phyloP scores from a whole-genome alignment of 352 stramenopile genomes.

The Globisporangium canariense region DNA sequence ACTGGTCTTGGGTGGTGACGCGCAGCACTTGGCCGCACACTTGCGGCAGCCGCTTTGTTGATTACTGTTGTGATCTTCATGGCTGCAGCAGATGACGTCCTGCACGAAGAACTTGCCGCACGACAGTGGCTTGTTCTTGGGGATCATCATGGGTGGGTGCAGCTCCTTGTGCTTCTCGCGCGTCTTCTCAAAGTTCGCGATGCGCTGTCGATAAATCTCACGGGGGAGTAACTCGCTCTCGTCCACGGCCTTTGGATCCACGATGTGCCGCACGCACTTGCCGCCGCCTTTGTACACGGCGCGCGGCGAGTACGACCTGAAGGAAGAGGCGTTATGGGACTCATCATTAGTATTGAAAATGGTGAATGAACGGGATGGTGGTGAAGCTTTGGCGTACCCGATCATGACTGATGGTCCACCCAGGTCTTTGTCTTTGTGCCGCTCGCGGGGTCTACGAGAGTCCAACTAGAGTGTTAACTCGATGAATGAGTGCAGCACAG shows the following conservation, averaged over 20 bases:
- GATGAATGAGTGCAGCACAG: not conserved
- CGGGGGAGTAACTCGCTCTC: constrained; percentile 17
- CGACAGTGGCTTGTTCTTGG: constrained; percentile 48
- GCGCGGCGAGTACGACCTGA: constrained; percentile 45
- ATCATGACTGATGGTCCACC: constrained; percentile 37
- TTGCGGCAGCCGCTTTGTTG: constrained; percentile 26
- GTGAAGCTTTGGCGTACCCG: constrained; percentile 23
- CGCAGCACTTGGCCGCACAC: constrained; percentile 24
- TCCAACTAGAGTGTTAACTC: not conserved
- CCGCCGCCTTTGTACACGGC: constrained; percentile 55
- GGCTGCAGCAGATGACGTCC: constrained; percentile 33
- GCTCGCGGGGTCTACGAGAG: constrained; percentile 34
- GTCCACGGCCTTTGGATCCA: constrained; percentile 19
- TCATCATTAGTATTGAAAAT: not conserved
- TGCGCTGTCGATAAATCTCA: constrained; percentile 46
- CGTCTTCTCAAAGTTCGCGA: constrained; percentile 52
- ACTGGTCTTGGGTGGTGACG: constrained; percentile 17
- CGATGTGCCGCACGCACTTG: constrained; percentile 33
- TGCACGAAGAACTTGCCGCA: constrained; percentile 60
- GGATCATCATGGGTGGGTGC: constrained; percentile 54
- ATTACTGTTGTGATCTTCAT: constrained; percentile 4
- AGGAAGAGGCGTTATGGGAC: not conserved
- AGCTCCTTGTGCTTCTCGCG: constrained; percentile 69
- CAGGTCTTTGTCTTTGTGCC: constrained; percentile 39
- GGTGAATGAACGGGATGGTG: not conserved